These are phyloP conservation scores for Solanum boliviense DNA, from an alignment of 257 asterid genomes.

Conservation along the genomic window DNA sequence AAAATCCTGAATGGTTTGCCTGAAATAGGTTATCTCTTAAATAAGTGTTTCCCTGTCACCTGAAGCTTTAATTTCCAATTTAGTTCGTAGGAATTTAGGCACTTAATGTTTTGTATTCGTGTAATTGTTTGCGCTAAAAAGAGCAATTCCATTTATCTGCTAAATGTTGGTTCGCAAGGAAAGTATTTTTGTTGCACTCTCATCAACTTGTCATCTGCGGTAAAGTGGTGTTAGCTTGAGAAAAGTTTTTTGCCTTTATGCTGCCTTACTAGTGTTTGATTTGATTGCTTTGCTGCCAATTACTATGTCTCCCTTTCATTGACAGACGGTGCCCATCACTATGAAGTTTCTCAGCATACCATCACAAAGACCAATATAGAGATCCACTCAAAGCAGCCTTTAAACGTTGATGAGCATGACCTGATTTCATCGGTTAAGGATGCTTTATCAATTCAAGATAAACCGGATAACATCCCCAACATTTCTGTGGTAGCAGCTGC, in stretches of 20 bases:
- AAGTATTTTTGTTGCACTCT: not conserved
- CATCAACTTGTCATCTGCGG: not conserved
- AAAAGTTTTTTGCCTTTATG: not conserved
- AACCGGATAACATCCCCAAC: not conserved
- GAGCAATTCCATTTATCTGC: not conserved
- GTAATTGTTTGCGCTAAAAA: not conserved
- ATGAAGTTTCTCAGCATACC: constrained; percentile 28
- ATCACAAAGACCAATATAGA: constrained; percentile 17
- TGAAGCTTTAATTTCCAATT: not conserved
- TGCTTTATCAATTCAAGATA: constrained; percentile 23
- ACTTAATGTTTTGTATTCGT: not conserved
- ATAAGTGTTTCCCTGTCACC: not conserved
- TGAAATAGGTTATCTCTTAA: not conserved
- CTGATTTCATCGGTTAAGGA: constrained; percentile 9
- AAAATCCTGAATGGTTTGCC: not conserved
- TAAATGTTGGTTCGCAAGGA: not conserved
- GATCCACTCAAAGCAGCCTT: constrained; percentile 27
- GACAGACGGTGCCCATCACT: constrained; percentile 26
- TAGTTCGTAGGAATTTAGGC: not conserved
- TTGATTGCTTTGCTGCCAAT: not conserved
- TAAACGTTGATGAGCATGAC: constrained; percentile 12
- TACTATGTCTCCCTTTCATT: not conserved
- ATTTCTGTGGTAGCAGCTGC: constrained; percentile 5
- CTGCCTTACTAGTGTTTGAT: not conserved
- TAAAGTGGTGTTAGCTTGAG: not conserved